Evolutionary conservation across 345 rosid genomes (phyloP).

Genomic region (Pelargonium nanum): DNA sequence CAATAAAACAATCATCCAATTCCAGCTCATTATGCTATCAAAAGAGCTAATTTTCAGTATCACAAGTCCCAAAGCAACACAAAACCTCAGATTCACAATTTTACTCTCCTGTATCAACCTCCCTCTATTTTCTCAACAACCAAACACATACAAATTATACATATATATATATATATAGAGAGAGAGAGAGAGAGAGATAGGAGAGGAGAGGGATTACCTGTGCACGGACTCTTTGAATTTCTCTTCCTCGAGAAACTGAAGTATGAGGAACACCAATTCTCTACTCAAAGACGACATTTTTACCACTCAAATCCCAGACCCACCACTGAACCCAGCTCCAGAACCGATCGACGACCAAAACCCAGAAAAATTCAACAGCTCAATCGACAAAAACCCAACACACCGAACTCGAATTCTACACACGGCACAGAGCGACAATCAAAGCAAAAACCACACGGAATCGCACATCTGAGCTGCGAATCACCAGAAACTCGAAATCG

Average conservation of each 20-base stretch:
- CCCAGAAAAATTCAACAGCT: not conserved
- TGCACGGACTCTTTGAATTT: conserved; percentile 74
- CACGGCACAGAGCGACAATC: too few relatives aligned
- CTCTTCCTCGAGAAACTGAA: conserved; percentile 87
- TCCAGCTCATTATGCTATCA: not conserved
- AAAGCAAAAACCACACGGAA: not conserved
- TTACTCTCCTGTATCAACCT: too few relatives aligned
- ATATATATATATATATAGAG: too few relatives aligned
- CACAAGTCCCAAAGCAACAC: not conserved
- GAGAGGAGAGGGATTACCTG: conserved; percentile 32
- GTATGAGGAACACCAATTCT: conserved; percentile 78
- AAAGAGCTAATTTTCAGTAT: too few relatives aligned
- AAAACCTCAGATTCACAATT: not conserved
- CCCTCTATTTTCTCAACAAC: not conserved
- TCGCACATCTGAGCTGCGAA: conserved; percentile 14
- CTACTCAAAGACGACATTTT: conserved; percentile 67
- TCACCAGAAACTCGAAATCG: conserved; percentile 8
- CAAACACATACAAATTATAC: not conserved
- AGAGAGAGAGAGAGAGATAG: not conserved
- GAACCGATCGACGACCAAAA: conserved; percentile 8
- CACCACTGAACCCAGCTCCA: not conserved
- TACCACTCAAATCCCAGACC: not conserved
- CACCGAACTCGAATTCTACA: not conserved
- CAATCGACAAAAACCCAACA: not conserved
- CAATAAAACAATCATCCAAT: not conserved